These are phyloP conservation scores for Clathrospora elynae DNA, from an alignment of 2,329 filamentous ascomycete genomes.

Conservation along the genomic window DNA sequence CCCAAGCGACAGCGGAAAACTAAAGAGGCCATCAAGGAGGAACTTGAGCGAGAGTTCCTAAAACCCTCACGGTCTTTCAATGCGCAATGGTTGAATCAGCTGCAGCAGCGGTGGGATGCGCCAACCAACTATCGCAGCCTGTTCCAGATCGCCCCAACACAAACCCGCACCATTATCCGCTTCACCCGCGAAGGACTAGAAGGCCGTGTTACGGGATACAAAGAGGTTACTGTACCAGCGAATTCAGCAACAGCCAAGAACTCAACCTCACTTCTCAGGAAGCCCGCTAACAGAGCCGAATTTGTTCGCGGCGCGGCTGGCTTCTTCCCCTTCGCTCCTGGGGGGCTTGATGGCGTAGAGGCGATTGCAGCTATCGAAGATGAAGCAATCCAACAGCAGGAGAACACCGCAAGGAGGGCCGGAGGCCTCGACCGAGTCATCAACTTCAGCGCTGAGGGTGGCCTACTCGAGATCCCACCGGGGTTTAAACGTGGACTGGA, in stretches of 20 bases:
- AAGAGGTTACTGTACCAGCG: conserved; percentile 88
- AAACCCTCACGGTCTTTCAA: conserved; percentile 80
- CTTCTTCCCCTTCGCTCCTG: conserved; percentile 92
- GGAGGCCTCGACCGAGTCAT: conserved; percentile 80
- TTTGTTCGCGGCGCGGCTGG: conserved; percentile 92
- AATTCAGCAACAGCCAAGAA: conserved; percentile 92
- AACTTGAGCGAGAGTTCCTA: conserved; percentile 78
- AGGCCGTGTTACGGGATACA: conserved; percentile 89
- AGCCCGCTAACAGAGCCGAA: conserved; percentile 83
- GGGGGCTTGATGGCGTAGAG: conserved; percentile 84
- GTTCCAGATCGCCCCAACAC: conserved; percentile 85
- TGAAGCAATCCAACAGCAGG: conserved; percentile 64
- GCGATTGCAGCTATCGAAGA: conserved; percentile 84
- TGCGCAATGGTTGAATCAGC: conserved; percentile 80
- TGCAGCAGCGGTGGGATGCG: conserved; percentile 90
- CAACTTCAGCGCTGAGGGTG: conserved; percentile 75
- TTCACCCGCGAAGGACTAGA: conserved; percentile 91
- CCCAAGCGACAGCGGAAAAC: conserved; percentile 61
- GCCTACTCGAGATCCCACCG: conserved; percentile 79
- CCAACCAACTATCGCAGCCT: conserved; percentile 80
- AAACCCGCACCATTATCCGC: conserved; percentile 91
- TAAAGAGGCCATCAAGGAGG: conserved; percentile 66
- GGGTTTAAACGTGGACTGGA: conserved; percentile 80
- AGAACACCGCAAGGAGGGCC: conserved; percentile 48
- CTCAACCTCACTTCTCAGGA: conserved; percentile 84